Evolutionary conservation across 768 basidiomycete species (phyloP).

Genomic region (Suillus subalutaceus): DNA sequence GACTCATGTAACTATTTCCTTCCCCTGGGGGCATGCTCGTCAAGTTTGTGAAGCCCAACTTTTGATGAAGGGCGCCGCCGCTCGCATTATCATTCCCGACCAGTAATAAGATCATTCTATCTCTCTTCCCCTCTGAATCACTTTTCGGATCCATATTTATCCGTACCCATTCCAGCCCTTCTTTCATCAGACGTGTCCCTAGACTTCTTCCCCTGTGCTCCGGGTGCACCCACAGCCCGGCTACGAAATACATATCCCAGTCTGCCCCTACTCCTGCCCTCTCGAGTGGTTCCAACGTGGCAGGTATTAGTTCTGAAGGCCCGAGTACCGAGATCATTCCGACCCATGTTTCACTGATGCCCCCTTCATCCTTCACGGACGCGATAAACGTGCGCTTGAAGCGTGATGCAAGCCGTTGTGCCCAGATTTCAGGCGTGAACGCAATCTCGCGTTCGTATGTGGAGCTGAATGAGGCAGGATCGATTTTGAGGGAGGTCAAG

Average conservation of each 20-base stretch:
- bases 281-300: slow-evolving; percentile 15
- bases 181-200: slow-evolving; percentile 18
- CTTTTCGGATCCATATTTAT: slow-evolving; percentile 18
- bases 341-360: slow-evolving; percentile 19
- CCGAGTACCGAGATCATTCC: slow-evolving; percentile 18
- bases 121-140: neutral
- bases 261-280: slow-evolving; percentile 16
- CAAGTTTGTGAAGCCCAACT: slow-evolving; percentile 22
- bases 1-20: slow-evolving; percentile 26
- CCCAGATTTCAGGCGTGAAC: slow-evolving; percentile 26
- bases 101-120: slow-evolving; percentile 24
- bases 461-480: slow-evolving; percentile 26
- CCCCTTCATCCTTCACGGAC: slow-evolving; percentile 7
- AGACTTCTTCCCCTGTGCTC: slow-evolving; percentile 28
- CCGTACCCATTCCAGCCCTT: slow-evolving; percentile 29
- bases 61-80: slow-evolving; percentile 24
- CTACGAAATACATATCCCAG: slow-evolving; percentile 26
- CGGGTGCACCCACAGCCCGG: slow-evolving; percentile 32
- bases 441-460: slow-evolving; percentile 25
- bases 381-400: slow-evolving; percentile 22
- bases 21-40: slow-evolving; percentile 11
- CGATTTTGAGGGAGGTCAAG: slow-evolving; percentile 24
- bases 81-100: slow-evolving; percentile 19
- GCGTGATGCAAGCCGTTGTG: slow-evolving; percentile 19
- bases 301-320: slow-evolving; percentile 18